Conservation (phyloP, 306 rosid genomes). For the Carpinus viminea region DNA sequence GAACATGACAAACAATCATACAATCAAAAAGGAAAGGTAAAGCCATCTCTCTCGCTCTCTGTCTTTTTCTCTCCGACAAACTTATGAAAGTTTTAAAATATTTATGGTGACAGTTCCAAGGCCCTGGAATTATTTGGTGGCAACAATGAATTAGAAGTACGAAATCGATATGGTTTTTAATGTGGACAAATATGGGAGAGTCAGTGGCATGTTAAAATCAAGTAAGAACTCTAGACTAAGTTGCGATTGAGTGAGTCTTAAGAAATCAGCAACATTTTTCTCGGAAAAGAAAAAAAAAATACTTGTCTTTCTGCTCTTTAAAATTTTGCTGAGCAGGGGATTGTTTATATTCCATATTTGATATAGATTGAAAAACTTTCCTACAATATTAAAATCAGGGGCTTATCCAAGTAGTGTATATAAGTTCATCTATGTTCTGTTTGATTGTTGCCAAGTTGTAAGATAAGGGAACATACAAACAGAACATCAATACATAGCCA, state of each 20-base stretch:
- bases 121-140: neutral
- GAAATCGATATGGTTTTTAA: neutral
- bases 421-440: neutral
- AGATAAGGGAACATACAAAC: neutral
- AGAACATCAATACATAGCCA: neutral
- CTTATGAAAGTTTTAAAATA: constrained; percentile 8
- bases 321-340: neutral
- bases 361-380: too few relatives aligned
- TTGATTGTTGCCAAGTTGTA: neutral
- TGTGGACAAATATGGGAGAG: neutral
- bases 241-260: neutral
- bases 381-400: too few relatives aligned
- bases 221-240: neutral
- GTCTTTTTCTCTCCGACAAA: constrained; percentile 6
- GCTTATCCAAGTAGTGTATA: neutral
- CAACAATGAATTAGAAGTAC: neutral
- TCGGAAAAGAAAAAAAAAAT: neutral
- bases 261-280: neutral
- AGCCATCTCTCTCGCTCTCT: constrained; percentile 20
- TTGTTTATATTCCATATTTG: neutral
- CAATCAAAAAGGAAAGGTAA: constrained; percentile 57
- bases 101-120: neutral
- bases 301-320: neutral
- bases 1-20: constrained; percentile 43
- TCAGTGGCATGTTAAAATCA: neutral